These are phyloP conservation scores for Phialocephala sp. DNA, from an alignment of 2,329 filamentous ascomycete species.

Conservation along the genomic window DNA sequence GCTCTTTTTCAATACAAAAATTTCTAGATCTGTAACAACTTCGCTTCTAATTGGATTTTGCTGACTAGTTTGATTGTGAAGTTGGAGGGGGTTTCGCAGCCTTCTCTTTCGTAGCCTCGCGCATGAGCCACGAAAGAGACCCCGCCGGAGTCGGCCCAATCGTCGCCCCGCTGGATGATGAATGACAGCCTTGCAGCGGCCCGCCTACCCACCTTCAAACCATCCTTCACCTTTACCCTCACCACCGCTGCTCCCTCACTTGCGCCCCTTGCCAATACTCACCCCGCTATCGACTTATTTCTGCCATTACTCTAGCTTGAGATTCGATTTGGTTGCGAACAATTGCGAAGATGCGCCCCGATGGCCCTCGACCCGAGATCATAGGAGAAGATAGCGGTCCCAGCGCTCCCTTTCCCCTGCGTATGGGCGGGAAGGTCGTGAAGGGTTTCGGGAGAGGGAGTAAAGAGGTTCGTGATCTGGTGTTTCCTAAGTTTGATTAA, in stretches of 20 bases:
- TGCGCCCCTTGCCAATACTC: background rate
- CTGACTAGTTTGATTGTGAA: background rate
- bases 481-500: too few relatives aligned
- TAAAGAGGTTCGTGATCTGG: constrained; percentile 81
- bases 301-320: background rate
- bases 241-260: background rate
- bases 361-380: constrained; percentile 63
- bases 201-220: constrained; percentile 7
- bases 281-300: background rate
- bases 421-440: constrained; percentile 85
- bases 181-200: constrained; percentile 20
- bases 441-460: constrained; percentile 93
- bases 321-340: too few relatives aligned
- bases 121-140: constrained; percentile 5
- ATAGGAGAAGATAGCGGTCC: constrained; percentile 78
- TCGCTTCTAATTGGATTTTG: background rate
- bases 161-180: constrained; percentile 16
- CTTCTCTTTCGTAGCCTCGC: constrained; percentile 9
- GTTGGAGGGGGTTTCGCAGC: background rate
- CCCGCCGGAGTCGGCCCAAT: constrained; percentile 11
- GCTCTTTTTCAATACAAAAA: constrained; percentile 10
- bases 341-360: background rate
- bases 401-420: constrained; percentile 78
- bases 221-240: background rate
- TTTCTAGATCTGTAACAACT: background rate